A percentile compares a stretch with the other conserved stretches of the same genome.
Conservation (phyloP, 2,329 filamentous ascomycete species). For the Aureobasidium zeae region DNA sequence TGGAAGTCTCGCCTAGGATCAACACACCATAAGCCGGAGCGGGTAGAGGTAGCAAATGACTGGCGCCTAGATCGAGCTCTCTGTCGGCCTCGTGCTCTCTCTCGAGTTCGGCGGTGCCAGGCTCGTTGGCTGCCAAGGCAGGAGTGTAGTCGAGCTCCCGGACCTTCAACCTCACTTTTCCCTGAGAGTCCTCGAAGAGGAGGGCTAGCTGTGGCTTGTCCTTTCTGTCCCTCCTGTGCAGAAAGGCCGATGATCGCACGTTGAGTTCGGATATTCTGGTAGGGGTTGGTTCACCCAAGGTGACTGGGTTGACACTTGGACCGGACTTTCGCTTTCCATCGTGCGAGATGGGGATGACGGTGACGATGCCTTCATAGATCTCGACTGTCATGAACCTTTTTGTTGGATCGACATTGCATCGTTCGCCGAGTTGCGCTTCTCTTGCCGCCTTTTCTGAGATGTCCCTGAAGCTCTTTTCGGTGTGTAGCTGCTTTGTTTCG, state of each 20-base stretch:
- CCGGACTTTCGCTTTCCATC: constrained; percentile 44
- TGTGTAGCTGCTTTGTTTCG: constrained; percentile 43
- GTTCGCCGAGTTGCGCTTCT: constrained; percentile 73
- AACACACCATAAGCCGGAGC: constrained; percentile 44
- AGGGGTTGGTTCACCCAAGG: constrained; percentile 52
- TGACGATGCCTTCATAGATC: constrained; percentile 59
- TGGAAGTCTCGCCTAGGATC: constrained; percentile 51
- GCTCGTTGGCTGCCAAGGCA: constrained; percentile 35
- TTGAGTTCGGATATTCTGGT: constrained; percentile 58
- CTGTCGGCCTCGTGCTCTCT: constrained; percentile 41
- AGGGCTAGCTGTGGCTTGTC: constrained; percentile 51
- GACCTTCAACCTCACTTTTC: constrained; percentile 46
- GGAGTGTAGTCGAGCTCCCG: constrained; percentile 45
- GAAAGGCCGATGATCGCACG: constrained; percentile 56
- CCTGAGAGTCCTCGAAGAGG: constrained; percentile 54
- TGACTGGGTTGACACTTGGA: constrained; percentile 42
- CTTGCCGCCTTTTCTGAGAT: constrained; percentile 53
- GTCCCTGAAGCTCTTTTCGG: constrained; percentile 50
- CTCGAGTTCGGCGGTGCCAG: constrained; percentile 44
- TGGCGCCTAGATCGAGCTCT: constrained; percentile 51
- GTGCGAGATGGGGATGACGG: constrained; percentile 52
- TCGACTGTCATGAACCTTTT: constrained; percentile 59
- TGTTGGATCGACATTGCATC: constrained; percentile 75
- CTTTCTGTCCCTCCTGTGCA: constrained; percentile 43
- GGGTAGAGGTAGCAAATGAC: constrained; percentile 53